These are phyloP conservation scores for Ascodesmis nigricans DNA, from an alignment of 495 filamentous ascomycete species.

Conservation along the genomic window DNA sequence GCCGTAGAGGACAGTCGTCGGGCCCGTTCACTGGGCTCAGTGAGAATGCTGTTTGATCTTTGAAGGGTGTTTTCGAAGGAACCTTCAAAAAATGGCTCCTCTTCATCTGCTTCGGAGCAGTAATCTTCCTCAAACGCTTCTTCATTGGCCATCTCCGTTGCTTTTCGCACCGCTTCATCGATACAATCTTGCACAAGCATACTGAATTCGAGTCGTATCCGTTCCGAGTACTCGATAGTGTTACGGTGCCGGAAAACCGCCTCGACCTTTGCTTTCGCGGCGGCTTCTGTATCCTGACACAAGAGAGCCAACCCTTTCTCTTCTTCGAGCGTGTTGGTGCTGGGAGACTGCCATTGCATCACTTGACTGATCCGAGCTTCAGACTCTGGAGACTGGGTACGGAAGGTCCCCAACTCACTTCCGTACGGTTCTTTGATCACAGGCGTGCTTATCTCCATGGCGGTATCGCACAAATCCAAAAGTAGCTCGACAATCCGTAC, in stretches of 20 bases:
- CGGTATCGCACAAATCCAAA: conserved; percentile 85
- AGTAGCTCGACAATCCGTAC: conserved; percentile 84
- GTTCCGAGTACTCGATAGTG: conserved; percentile 87
- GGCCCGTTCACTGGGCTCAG: conserved; percentile 8
- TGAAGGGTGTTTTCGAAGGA: conserved; percentile 19
- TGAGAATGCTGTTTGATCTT: conserved; percentile 9
- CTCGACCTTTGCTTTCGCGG: conserved; percentile 73
- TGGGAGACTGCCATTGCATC: conserved; percentile 82
- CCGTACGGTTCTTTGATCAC: conserved; percentile 58
- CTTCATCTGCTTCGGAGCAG: conserved; percentile 18
- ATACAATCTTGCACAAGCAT: conserved; percentile 87
- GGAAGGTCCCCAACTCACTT: conserved; percentile 41
- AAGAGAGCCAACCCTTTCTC: conserved; percentile 77
- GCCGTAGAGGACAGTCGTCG: conserved; percentile 38
- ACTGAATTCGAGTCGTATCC: conserved; percentile 81
- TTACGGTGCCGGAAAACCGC: conserved; percentile 73
- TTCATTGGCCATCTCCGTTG: conserved; percentile 36
- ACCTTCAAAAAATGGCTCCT: conserved; percentile 18
- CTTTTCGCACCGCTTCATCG: conserved; percentile 73
- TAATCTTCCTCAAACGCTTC: conserved; percentile 26
- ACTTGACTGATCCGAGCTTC: conserved; percentile 85
- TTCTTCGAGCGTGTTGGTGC: conserved; percentile 75
- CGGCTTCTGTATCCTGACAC: conserved; percentile 64
- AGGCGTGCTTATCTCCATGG: conserved; percentile 82
- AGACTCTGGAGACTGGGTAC: conserved; percentile 85